These are phyloP conservation scores for Diaporthe sp. DNA, from an alignment of 2,329 filamentous ascomycete genomes.

Conservation along the genomic window DNA sequence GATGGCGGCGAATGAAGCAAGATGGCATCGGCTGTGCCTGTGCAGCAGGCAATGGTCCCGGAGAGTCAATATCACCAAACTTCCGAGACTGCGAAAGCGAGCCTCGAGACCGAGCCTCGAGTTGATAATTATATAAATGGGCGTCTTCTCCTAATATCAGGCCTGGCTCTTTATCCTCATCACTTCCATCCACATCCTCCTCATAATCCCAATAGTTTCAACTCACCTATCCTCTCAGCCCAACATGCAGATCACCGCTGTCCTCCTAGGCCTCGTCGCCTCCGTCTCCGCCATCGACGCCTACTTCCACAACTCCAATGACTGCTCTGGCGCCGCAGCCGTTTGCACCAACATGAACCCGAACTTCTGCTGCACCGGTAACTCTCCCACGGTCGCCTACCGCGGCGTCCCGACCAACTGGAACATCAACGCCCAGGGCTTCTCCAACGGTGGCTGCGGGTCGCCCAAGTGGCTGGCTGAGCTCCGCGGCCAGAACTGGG, in stretches of 20 bases:
- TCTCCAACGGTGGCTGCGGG: conserved; percentile 8
- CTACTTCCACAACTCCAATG: conserved; percentile 7
- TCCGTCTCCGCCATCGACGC: conserved; percentile 1
- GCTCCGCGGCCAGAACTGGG: background rate
- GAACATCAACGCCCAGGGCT: conserved; percentile 11
- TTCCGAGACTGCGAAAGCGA: background rate
- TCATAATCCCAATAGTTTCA: background rate
- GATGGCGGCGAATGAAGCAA: background rate
- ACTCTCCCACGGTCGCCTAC: conserved; percentile 1
- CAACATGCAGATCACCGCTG: conserved; percentile 1
- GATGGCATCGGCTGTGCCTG: background rate
- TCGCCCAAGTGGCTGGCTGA: background rate
- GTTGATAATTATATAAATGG: background rate
- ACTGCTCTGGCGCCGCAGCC: conserved; percentile 15
- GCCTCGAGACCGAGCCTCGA: background rate
- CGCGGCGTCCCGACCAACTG: conserved; percentile 7
- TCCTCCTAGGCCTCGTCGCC: conserved; percentile 15
- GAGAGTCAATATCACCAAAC: background rate
- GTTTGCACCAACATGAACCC: conserved; percentile 1
- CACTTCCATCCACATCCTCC: background rate
- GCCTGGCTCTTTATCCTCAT: background rate
- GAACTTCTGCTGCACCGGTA: conserved; percentile 1
- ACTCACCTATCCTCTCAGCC: background rate
- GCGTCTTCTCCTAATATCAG: background rate
- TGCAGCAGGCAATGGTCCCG: background rate